Evolutionary conservation across 495 filamentous ascomycete species (phyloP).

Genomic region (Aspergillus cristatus): DNA sequence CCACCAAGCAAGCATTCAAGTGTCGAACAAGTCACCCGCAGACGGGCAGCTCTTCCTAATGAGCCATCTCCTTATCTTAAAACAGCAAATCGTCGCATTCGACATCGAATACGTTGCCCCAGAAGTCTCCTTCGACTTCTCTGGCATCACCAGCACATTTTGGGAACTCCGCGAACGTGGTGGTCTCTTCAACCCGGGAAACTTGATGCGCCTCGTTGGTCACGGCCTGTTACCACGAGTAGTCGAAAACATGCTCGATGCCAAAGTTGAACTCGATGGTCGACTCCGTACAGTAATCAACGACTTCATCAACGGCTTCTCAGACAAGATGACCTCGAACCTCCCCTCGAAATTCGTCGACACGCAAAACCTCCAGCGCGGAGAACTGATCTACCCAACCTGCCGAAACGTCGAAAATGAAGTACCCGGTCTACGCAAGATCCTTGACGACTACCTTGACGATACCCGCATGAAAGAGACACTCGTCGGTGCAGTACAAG

Average conservation of each 20-base stretch:
- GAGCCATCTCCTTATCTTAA: slow-evolving; percentile 82
- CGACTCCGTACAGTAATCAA: slow-evolving; percentile 68
- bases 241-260: slow-evolving; percentile 63
- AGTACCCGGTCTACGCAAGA: slow-evolving; percentile 40
- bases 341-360: slow-evolving; percentile 36
- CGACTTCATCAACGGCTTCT: slow-evolving; percentile 59
- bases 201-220: slow-evolving; percentile 49
- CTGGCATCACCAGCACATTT: slow-evolving; percentile 68
- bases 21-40: slow-evolving; percentile 46
- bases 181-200: slow-evolving; percentile 58
- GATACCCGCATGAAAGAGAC: slow-evolving; percentile 54
- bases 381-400: slow-evolving; percentile 30
- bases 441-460: slow-evolving; percentile 49
- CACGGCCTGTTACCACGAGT: slow-evolving; percentile 51
- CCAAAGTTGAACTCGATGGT: slow-evolving; percentile 73
- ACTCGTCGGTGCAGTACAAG: slow-evolving; percentile 51
- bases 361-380: slow-evolving; percentile 25
- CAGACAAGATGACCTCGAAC: slow-evolving; percentile 45
- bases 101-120: slow-evolving; percentile 83
- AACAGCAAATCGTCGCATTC: slow-evolving; percentile 84
- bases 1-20: slow-evolving; percentile 37
- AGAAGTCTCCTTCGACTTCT: slow-evolving; percentile 66
- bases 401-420: slow-evolving; percentile 45
- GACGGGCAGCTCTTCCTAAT: slow-evolving; percentile 82
- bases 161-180: slow-evolving; percentile 63